Evolutionary conservation across 2,329 filamentous ascomycete species (phyloP).

Genomic region (Phoma sp.): DNA sequence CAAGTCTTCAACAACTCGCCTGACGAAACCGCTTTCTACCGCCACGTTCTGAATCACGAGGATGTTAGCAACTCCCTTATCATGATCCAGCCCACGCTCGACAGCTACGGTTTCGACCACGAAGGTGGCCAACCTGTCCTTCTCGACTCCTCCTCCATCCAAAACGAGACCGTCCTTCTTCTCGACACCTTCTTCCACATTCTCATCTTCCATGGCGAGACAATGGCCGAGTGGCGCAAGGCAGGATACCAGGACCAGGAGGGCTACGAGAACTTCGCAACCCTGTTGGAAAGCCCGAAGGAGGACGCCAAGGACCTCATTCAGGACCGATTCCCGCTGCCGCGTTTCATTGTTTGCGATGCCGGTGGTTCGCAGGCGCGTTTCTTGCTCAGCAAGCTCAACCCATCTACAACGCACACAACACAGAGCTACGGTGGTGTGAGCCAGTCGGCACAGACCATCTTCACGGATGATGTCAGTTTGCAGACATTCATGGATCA

Average conservation of each 20-base stretch:
- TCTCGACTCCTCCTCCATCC: constrained; percentile 94
- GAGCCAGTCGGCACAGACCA: constrained; percentile 90
- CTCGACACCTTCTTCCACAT: constrained; percentile 99
- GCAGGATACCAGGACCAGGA: constrained; percentile 98
- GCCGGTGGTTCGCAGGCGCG: constrained; percentile 97
- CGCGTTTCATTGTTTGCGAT: constrained; percentile 97
- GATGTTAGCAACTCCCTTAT: constrained; percentile 95
- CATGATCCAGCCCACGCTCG: constrained; percentile 98
- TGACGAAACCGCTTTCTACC: constrained; percentile 98
- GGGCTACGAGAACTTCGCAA: constrained; percentile 94
- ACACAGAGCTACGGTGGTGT: constrained; percentile 90
- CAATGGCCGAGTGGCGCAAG: constrained; percentile 96
- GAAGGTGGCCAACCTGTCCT: constrained; percentile 93
- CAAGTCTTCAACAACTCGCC: constrained; percentile 99
- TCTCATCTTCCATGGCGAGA: constrained; percentile 98
- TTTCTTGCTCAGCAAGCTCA: constrained; percentile 95
- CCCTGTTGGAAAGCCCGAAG: constrained; percentile 88
- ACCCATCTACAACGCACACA: constrained; percentile 96
- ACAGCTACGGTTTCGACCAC: constrained; percentile 96
- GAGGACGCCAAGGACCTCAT: constrained; percentile 98
- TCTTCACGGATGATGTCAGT: constrained; percentile 98
- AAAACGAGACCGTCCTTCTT: constrained; percentile 89
- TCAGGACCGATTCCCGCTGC: constrained; percentile 95
- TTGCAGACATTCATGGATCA: constrained; percentile 99
- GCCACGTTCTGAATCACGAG: constrained; percentile 96